Conservation (phyloP, 2,329 filamentous ascomycete species). For the Pyrenochaeta sp. region DNA sequence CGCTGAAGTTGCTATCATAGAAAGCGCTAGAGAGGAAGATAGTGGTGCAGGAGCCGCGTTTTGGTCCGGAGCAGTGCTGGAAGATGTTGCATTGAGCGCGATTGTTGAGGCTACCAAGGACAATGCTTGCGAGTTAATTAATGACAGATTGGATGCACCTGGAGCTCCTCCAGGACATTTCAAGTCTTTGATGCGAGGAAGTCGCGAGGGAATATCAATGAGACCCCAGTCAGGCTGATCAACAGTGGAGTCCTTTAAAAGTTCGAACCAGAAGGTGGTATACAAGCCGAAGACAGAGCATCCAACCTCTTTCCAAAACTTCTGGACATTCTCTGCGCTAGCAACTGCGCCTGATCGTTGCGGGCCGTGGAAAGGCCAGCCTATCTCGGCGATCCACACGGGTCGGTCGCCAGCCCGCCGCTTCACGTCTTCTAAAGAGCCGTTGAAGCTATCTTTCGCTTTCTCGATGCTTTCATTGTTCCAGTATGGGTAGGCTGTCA, state of each 20-base stretch:
- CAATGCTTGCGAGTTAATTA: neutral
- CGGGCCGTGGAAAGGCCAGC: constrained; percentile 37
- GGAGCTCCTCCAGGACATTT: constrained; percentile 19
- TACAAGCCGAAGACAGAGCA: constrained; percentile 41
- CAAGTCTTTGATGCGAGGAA: constrained; percentile 29
- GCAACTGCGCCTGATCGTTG: constrained; percentile 20
- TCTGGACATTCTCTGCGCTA: constrained; percentile 30
- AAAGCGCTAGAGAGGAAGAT: neutral
- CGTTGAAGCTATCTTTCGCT: constrained; percentile 49
- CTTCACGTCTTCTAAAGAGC: constrained; percentile 28
- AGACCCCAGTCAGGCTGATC: constrained; percentile 38
- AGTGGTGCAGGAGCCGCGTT: neutral
- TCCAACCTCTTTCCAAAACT: constrained; percentile 41
- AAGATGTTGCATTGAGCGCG: neutral
- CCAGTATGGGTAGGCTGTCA: constrained; percentile 47
- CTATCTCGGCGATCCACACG: constrained; percentile 48
- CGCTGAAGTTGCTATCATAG: neutral
- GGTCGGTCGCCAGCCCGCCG: constrained; percentile 27
- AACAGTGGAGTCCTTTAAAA: constrained; percentile 31
- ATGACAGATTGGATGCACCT: neutral
- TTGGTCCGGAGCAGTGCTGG: neutral
- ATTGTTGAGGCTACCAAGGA: neutral
- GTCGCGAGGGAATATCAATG: constrained; percentile 21
- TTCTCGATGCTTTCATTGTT: constrained; percentile 39
- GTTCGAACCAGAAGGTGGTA: constrained; percentile 46